phyloP scores from a whole-genome alignment of 2,329 filamentous ascomycete genomes.

The Arachnopeziza araneosa region DNA sequence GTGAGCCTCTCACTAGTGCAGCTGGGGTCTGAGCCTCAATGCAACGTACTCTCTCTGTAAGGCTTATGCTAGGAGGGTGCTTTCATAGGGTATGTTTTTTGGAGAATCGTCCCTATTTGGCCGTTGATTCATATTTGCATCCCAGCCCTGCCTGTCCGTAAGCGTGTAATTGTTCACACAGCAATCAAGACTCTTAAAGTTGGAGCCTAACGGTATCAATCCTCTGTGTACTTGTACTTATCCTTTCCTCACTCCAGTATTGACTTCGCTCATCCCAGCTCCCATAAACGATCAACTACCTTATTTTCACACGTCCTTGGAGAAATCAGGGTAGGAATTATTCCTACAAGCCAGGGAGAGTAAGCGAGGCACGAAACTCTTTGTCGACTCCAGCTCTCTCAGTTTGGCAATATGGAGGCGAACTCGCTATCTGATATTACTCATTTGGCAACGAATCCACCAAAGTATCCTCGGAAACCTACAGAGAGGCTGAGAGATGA shows the following conservation, averaged over 20 bases:
- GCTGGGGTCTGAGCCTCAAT: too few species aligned
- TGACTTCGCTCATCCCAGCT: too few species aligned
- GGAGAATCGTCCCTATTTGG: background rate
- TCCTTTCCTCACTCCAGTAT: background rate
- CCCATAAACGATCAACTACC: too few species aligned
- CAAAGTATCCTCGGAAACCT: conserved; percentile 75
- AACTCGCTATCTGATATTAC: conserved; percentile 77
- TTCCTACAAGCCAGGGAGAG: background rate
- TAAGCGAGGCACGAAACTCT: too few species aligned
- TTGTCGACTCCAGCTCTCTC: background rate
- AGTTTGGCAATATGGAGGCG: conserved; percentile 55
- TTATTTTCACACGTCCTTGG: too few species aligned
- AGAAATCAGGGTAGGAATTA: background rate
- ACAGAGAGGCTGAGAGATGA: conserved; percentile 63
- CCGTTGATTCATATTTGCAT: background rate
- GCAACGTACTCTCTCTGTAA: too few species aligned
- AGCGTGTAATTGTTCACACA: background rate
- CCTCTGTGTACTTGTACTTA: background rate
- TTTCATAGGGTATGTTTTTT: background rate
- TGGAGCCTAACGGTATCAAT: background rate
- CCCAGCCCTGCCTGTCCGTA: background rate
- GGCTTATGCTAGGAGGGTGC: too few species aligned
- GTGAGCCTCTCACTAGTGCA: too few species aligned
- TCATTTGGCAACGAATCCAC: conserved; percentile 76
- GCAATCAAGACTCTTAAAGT: background rate